Conservation (phyloP, 371 early-diverging fungal species). For the Mortierella sp. region DNA sequence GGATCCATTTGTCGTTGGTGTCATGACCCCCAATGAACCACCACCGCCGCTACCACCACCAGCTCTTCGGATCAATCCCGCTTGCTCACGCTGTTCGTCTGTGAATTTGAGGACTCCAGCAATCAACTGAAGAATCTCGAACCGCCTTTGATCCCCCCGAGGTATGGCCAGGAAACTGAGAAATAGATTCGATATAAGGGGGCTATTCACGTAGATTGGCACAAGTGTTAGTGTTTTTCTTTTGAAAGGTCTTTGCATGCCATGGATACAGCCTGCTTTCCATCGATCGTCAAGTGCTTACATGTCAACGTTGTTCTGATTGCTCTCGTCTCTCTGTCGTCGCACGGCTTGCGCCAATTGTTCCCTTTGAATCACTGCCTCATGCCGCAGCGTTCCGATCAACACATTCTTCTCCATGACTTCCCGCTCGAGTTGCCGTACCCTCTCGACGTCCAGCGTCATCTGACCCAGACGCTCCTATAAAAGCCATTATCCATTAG, state of each 20-base stretch:
- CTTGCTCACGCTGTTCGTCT: conserved; percentile 88
- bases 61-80: conserved; percentile 79
- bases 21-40: conserved; percentile 48
- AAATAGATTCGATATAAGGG: conserved; percentile 85
- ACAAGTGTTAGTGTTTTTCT: no score
- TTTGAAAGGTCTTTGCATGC: background rate
- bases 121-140: conserved; percentile 88
- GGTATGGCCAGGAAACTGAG: conserved; percentile 86
- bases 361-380: conserved; percentile 85
- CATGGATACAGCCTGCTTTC: no score
- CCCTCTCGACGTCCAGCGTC: conserved; percentile 65
- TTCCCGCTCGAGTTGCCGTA: conserved; percentile 74
- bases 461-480: conserved; percentile 65
- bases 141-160: conserved; percentile 89
- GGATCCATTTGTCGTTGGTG: conserved; percentile 47
- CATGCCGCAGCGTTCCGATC: conserved; percentile 85
- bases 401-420: conserved; percentile 78
- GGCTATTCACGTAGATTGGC: conserved; percentile 60
- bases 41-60: conserved; percentile 17
- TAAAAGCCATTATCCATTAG: background rate
- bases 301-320: conserved; percentile 84
- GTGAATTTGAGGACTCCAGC: conserved; percentile 85
- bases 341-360: conserved; percentile 89
- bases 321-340: conserved; percentile 79
- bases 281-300: conserved; percentile 4